Conservation (phyloP, 148 eudicot genomes). For the Rheum nobile region DNA sequence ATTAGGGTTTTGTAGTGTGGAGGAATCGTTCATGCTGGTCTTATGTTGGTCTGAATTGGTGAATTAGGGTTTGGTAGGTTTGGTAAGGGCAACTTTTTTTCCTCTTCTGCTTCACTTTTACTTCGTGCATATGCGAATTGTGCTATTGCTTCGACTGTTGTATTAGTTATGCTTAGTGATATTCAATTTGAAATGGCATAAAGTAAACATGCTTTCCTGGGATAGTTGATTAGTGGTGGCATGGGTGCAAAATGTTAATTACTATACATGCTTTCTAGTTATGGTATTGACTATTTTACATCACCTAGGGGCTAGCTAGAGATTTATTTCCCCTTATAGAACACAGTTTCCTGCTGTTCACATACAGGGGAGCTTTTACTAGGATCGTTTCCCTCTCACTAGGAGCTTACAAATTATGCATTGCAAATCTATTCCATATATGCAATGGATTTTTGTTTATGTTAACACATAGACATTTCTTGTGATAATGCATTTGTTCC, state of each 20-base stretch:
- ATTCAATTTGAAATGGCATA: background rate
- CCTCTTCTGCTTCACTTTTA: background rate
- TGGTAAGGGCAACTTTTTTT: background rate
- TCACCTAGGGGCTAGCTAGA: background rate
- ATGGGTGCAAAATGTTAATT: slow-evolving; percentile 1
- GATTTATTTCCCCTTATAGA: background rate
- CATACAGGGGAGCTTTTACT: background rate
- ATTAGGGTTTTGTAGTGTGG: background rate
- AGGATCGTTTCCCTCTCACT: background rate
- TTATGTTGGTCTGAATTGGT: background rate
- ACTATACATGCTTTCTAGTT: background rate
- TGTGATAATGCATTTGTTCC: background rate
- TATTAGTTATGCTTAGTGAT: background rate
- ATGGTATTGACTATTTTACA: background rate
- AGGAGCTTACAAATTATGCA: background rate
- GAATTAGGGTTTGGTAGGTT: background rate
- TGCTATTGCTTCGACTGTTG: background rate
- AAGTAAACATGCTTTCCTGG: background rate
- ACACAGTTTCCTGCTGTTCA: background rate
- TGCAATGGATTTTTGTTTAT: background rate
- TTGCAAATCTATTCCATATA: background rate
- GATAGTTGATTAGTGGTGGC: slow-evolving; percentile 2
- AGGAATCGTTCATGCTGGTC: background rate
- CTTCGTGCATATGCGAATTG: background rate
- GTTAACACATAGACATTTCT: background rate